phyloP scores from a whole-genome alignment of 2,329 filamentous ascomycete genomes.

The Aureobasidium subglaciale region DNA sequence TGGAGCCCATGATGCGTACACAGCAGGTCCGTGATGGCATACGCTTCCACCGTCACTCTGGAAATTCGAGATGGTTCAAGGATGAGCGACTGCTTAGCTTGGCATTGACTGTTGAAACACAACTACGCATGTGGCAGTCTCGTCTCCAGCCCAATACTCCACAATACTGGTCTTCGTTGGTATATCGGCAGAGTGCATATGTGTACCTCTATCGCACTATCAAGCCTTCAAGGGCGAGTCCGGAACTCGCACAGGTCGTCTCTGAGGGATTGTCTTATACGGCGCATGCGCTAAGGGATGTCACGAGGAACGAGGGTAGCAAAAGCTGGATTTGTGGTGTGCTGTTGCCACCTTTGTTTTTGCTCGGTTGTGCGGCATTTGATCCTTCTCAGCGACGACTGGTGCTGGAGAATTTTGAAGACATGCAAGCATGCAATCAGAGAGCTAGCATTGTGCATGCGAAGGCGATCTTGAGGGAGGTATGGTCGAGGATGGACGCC shows the following conservation, averaged over 20 bases:
- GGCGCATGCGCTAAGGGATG: slow-evolving; percentile 41
- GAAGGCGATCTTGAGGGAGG: slow-evolving; percentile 46
- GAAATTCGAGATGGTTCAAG: slow-evolving; percentile 56
- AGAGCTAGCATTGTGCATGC: slow-evolving; percentile 53
- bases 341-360: slow-evolving; percentile 54
- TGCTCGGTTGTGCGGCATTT: slow-evolving; percentile 56
- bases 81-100: slow-evolving; percentile 66
- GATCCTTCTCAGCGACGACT: slow-evolving; percentile 47
- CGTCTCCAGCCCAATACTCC: slow-evolving; percentile 44
- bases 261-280: slow-evolving; percentile 50
- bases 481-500: slow-evolving; percentile 56
- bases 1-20: slow-evolving; percentile 71
- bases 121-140: slow-evolving; percentile 68
- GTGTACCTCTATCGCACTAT: slow-evolving; percentile 58
- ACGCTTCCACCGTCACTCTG: slow-evolving; percentile 56
- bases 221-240: slow-evolving; percentile 44
- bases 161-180: slow-evolving; percentile 50
- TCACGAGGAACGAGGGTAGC: slow-evolving; percentile 27
- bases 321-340: slow-evolving; percentile 51
- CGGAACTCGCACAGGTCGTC: slow-evolving; percentile 50
- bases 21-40: slow-evolving; percentile 70
- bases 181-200: slow-evolving; percentile 58
- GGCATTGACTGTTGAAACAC: slow-evolving; percentile 68
- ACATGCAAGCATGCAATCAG: slow-evolving; percentile 45
- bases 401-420: slow-evolving; percentile 47